phyloP scores from a whole-genome alignment of 2,329 filamentous ascomycete genomes.

The Fusarium acutatum region DNA sequence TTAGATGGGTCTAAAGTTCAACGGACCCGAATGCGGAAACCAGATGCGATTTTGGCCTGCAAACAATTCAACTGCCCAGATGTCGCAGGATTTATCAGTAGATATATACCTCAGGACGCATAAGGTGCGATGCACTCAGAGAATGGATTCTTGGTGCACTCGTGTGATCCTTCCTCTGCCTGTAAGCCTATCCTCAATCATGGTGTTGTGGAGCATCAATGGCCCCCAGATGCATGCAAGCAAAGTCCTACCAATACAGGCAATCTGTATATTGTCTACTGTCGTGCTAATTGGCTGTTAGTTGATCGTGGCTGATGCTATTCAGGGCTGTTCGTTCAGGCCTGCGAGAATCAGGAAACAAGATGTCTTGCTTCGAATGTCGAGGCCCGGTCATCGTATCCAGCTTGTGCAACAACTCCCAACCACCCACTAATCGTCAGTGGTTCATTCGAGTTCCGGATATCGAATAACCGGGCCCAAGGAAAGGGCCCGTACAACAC shows the following conservation, averaged over 20 bases:
- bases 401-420: conserved; percentile 18
- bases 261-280: conserved; percentile 7
- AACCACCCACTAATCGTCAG: not conserved
- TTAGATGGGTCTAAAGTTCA: conserved; percentile 28
- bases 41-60: conserved; percentile 25
- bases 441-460: not conserved
- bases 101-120: conserved; percentile 26
- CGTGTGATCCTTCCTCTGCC: conserved; percentile 4
- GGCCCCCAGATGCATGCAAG: conserved; percentile 30
- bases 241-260: not conserved
- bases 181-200: conserved; percentile 4
- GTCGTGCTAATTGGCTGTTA: conserved; percentile 8
- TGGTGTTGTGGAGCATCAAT: conserved; percentile 29
- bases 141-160: not conserved
- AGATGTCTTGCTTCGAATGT: conserved; percentile 9
- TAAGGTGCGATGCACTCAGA: conserved; percentile 18
- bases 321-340: conserved; percentile 19
- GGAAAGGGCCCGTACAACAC: conserved; percentile 1
- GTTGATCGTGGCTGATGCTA: conserved; percentile 18
- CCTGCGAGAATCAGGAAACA: conserved; percentile 1
- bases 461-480: not conserved
- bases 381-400: conserved; percentile 15
- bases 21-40: conserved; percentile 29
- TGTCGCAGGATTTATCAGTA: conserved; percentile 10
- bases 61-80: conserved; percentile 12